Percentiles rank a stretch among this genome's conserved stretches.
Evolutionary conservation across 768 basidiomycete genomes (phyloP).

Genomic region (Agrocybe praecox): DNA sequence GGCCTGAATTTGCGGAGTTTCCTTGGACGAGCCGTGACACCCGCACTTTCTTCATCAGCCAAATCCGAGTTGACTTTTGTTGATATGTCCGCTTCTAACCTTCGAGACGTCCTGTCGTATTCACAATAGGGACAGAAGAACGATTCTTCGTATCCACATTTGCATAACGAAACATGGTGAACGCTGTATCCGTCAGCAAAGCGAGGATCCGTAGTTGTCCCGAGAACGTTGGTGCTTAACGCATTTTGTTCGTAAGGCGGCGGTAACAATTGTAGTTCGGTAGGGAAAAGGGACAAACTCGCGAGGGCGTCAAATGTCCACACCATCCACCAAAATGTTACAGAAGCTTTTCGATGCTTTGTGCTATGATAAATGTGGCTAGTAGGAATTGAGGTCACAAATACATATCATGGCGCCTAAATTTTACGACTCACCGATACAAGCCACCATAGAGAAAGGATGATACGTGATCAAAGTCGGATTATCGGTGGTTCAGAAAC

Average conservation of each 20-base stretch:
- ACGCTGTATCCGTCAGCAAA: background rate
- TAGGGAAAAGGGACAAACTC: constrained; percentile 12
- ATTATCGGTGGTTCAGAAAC: background rate
- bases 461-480: background rate
- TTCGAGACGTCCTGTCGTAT: constrained; percentile 12
- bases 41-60: background rate
- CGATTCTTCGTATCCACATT: constrained; percentile 14
- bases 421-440: background rate
- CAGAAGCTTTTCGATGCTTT: background rate
- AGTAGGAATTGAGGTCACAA: too few relatives aligned
- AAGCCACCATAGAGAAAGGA: background rate
- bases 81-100: background rate
- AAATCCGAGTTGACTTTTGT: background rate
- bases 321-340: constrained; percentile 9
- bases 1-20: constrained; percentile 23
- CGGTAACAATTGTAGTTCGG: background rate
- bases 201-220: background rate
- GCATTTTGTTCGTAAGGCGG: background rate
- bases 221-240: background rate
- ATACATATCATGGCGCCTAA: background rate
- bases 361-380: too few relatives aligned
- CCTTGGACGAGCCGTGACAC: background rate
- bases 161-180: constrained; percentile 5
- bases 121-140: constrained; percentile 28
- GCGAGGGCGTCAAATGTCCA: constrained; percentile 17